phyloP scores from a whole-genome alignment of 495 filamentous ascomycete species.

The Clohesyomyces aquaticus region DNA sequence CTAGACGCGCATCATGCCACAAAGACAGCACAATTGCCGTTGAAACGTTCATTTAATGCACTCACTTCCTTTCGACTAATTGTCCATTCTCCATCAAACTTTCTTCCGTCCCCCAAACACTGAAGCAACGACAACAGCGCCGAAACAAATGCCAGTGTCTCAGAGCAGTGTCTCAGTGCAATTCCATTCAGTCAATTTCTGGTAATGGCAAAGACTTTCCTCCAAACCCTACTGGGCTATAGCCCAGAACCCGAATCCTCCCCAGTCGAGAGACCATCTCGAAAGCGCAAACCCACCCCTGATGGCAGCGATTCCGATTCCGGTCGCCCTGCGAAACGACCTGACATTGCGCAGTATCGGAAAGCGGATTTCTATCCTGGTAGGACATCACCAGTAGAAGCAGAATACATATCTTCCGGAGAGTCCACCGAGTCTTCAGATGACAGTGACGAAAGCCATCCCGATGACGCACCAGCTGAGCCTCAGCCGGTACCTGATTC shows the following conservation, averaged over 20 bases:
- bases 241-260: not conserved
- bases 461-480: no score
- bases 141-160: not conserved
- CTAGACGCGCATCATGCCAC: no score
- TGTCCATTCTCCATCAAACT: not conserved
- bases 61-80: constrained; percentile 8
- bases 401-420: no score
- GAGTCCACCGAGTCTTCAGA: no score
- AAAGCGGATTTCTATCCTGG: constrained; percentile 11
- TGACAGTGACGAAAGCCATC: no score
- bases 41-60: no score
- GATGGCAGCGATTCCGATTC: no score
- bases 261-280: no score
- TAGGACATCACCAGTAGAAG: not conserved
- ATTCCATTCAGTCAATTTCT: no score
- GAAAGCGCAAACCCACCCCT: constrained; percentile 12
- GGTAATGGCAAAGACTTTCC: not conserved
- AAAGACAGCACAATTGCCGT: no score
- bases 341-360: not conserved
- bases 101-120: not conserved
- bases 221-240: not conserved
- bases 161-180: not conserved
- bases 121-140: not conserved
- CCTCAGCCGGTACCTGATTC: no score
- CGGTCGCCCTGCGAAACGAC: not conserved